Evolutionary conservation across 805 yeast genomes (phyloP).

Genomic region (Alloascoidea africana): DNA sequence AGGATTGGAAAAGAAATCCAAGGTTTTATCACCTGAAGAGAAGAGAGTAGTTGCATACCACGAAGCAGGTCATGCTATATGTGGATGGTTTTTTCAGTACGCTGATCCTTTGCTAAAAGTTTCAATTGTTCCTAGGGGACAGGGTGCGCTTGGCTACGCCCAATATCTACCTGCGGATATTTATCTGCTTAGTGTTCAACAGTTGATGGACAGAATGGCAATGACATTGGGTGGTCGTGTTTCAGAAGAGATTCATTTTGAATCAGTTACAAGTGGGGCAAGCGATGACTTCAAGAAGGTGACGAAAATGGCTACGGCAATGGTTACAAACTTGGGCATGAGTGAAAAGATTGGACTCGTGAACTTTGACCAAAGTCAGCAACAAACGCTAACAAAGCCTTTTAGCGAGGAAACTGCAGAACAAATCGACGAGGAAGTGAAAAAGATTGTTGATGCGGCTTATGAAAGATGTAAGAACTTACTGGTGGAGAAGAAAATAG

Average conservation of each 20-base stretch:
- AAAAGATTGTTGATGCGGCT: slow-evolving; percentile 61
- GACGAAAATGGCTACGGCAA: slow-evolving; percentile 80
- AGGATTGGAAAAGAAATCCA: slow-evolving; percentile 84
- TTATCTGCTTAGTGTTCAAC: slow-evolving; percentile 61
- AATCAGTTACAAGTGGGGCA: slow-evolving; percentile 91
- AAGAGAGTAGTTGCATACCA: slow-evolving; percentile 89
- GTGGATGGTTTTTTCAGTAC: slow-evolving; percentile 88
- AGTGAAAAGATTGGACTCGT: slow-evolving; percentile 75
- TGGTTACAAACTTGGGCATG: slow-evolving; percentile 94
- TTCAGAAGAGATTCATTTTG: slow-evolving; percentile 84
- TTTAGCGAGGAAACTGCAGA: slow-evolving; percentile 80
- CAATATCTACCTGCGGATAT: slow-evolving; percentile 93
- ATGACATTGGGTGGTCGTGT: slow-evolving; percentile 98
- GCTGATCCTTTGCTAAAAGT: slow-evolving; percentile 94
- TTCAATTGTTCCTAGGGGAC: slow-evolving; percentile 93
- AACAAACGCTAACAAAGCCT: slow-evolving; percentile 64
- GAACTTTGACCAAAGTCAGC: slow-evolving; percentile 52
- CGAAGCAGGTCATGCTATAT: slow-evolving; percentile 98
- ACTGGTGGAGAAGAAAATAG: slow-evolving; percentile 52
- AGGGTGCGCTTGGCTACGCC: slow-evolving; percentile 94
- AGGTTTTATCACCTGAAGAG: slow-evolving; percentile 72
- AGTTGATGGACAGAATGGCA: slow-evolving; percentile 78
- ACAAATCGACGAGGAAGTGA: slow-evolving; percentile 70
- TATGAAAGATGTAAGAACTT: slow-evolving; percentile 57
- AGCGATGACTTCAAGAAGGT: slow-evolving; percentile 94